A percentile compares a stretch with the other conserved stretches of the same genome.
These are phyloP conservation scores for Tetrahymena elliotti DNA, from an alignment of 73 alveolate species.

Conservation along the genomic window DNA sequence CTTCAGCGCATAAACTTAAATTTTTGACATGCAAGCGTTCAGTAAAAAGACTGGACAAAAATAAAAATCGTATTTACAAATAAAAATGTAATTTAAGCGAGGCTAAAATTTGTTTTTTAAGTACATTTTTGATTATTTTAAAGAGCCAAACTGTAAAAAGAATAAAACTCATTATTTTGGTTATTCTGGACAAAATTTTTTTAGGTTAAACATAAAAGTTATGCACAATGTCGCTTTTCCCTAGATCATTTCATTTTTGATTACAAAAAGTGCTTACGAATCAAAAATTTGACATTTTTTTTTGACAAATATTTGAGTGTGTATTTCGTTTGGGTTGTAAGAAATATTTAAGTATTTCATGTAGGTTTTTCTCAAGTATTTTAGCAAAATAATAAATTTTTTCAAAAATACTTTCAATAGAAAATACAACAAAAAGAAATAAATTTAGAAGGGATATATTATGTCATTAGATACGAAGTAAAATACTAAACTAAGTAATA, in stretches of 20 bases:
- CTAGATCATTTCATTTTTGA: too few species aligned
- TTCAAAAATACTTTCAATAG: background rate
- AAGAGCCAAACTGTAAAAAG: background rate
- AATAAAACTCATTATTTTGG: background rate
- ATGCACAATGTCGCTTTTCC: background rate
- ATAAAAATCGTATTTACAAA: background rate
- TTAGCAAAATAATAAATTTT: background rate
- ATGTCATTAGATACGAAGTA: background rate
- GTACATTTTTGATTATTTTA: background rate
- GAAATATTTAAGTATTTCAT: background rate
- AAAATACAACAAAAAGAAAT: background rate
- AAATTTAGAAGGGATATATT: background rate
- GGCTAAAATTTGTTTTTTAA: background rate
- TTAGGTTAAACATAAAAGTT: background rate
- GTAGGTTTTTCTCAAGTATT: background rate
- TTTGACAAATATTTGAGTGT: too few species aligned
- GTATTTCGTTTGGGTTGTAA: background rate
- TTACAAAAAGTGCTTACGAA: background rate
- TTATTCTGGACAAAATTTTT: too few species aligned
- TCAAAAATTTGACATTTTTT: background rate
- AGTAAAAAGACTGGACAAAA: background rate
- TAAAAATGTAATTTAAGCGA: too few species aligned
- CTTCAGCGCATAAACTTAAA: background rate
- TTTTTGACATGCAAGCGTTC: background rate
- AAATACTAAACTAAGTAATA: background rate